Percentiles rank a stretch among this genome's conserved stretches.
These are phyloP conservation scores for Arthrobotrys sinensis DNA, from an alignment of 2,329 filamentous ascomycete genomes.

Conservation along the genomic window DNA sequence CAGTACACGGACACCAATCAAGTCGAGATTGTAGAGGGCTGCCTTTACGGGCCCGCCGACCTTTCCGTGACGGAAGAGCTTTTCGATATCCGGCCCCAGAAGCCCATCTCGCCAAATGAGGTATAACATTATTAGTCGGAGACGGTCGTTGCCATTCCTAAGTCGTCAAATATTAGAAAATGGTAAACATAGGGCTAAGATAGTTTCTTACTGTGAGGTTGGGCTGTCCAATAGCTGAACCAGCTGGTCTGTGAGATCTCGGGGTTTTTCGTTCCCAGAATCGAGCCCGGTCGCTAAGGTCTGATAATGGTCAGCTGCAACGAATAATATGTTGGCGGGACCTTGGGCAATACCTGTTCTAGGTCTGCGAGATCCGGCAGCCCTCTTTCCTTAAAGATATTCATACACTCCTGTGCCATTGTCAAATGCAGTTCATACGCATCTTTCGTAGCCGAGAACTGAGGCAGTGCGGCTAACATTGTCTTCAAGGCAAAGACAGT, in stretches of 20 bases:
- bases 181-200: too few relatives aligned
- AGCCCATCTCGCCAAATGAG: conserved; percentile 88
- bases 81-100: conserved; percentile 84
- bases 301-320: conserved; percentile 65
- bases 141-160: conserved; percentile 73
- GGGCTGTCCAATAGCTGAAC: conserved; percentile 91
- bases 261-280: conserved; percentile 91
- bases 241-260: conserved; percentile 87
- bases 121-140: conserved; percentile 89
- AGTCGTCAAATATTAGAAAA: conserved; percentile 3
- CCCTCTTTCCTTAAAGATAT: conserved; percentile 86
- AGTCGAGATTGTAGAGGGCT: conserved; percentile 82
- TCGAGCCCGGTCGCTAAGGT: conserved; percentile 91
- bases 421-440: conserved; percentile 93
- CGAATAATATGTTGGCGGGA: conserved; percentile 10
- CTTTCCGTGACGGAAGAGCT: conserved; percentile 85
- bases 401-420: conserved; percentile 99
- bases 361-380: conserved; percentile 87
- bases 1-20: conserved; percentile 82
- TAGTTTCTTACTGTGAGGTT: conserved; percentile 66
- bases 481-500: conserved; percentile 94
- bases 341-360: conserved; percentile 76
- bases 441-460: conserved; percentile 96
- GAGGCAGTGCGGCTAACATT: conserved; percentile 93
- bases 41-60: conserved; percentile 82